A percentile compares a stretch with the other conserved stretches of the same genome.
Evolutionary conservation across 257 asterid species (phyloP).

Genomic region (Avicennia marina): DNA sequence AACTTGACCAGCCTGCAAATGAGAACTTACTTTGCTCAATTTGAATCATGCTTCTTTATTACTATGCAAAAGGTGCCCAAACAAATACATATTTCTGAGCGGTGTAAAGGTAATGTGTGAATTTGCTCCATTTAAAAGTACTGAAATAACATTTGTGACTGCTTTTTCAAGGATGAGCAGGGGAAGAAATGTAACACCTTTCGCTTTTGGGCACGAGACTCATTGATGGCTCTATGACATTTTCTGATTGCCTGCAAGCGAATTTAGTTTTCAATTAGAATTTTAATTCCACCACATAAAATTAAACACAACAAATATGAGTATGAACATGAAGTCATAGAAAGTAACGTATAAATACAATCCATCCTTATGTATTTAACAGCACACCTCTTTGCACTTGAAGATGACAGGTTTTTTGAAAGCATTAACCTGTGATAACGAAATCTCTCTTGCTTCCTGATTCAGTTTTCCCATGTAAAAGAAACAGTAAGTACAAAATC

Average conservation of each 20-base stretch:
- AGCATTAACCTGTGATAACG: constrained; percentile 65
- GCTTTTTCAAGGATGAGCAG: constrained; percentile 10
- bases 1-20: constrained; percentile 92
- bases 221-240: constrained; percentile 91
- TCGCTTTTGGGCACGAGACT: constrained; percentile 91
- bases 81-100: not conserved
- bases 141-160: constrained; percentile 6
- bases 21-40: constrained; percentile 1
- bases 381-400: constrained; percentile 86
- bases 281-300: constrained; percentile 8
- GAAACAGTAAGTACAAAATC: not conserved
- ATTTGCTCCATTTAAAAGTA: constrained; percentile 10
- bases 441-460: constrained; percentile 83
- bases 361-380: constrained; percentile 9
- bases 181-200: constrained; percentile 57
- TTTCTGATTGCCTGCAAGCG: constrained; percentile 79
- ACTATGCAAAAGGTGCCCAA: constrained; percentile 6
- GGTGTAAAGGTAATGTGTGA: not conserved
- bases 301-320: constrained; percentile 8
- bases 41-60: constrained; percentile 10
- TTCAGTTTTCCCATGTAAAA: not conserved
- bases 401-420: constrained; percentile 59
- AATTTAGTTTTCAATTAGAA: constrained; percentile 11
- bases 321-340: constrained; percentile 7
- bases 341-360: not conserved